Conservation (phyloP, 2,329 filamentous ascomycete species). For the Macrophomina phaseolina region DNA sequence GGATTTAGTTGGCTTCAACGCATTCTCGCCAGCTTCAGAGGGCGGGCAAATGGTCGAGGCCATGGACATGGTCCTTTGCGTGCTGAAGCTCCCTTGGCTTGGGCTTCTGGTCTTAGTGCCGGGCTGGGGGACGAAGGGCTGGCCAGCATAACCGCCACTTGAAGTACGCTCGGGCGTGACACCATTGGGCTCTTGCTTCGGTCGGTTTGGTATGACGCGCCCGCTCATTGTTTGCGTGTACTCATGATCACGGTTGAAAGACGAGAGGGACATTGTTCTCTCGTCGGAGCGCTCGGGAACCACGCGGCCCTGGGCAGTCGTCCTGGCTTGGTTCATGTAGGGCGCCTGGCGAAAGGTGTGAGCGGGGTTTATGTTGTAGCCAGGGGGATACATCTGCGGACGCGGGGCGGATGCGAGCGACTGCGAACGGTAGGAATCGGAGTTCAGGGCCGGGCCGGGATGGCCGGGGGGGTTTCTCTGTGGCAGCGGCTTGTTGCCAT, state of each 20-base stretch:
- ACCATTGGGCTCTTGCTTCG: conserved; percentile 54
- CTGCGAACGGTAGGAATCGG: conserved; percentile 88
- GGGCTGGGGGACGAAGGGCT: conserved; percentile 31
- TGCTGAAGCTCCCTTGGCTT: conserved; percentile 51
- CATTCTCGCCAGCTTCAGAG: conserved; percentile 66
- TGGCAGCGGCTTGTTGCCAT: conserved; percentile 61
- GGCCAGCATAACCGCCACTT: conserved; percentile 25
- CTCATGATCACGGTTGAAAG: conserved; percentile 76
- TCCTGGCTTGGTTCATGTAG: conserved; percentile 73
- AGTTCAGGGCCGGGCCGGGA: conserved; percentile 71
- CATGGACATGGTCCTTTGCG: conserved; percentile 86
- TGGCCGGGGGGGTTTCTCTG: conserved; percentile 58
- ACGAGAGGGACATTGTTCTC: conserved; percentile 94
- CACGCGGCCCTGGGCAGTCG: conserved; percentile 87
- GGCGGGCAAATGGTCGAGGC: conserved; percentile 77
- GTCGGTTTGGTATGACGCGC: conserved; percentile 82
- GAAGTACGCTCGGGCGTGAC: conserved; percentile 25
- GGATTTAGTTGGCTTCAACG: conserved; percentile 45
- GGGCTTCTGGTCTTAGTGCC: conserved; percentile 41
- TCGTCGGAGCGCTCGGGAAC: conserved; percentile 93
- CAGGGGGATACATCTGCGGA: conserved; percentile 64
- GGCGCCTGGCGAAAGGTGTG: conserved; percentile 80
- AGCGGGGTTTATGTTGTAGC: conserved; percentile 64
- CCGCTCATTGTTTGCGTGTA: conserved; percentile 91
- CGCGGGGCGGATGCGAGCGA: conserved; percentile 81